Evolutionary conservation across 2,329 filamentous ascomycete genomes (phyloP).

Genomic region (Juglanconis oblonga): DNA sequence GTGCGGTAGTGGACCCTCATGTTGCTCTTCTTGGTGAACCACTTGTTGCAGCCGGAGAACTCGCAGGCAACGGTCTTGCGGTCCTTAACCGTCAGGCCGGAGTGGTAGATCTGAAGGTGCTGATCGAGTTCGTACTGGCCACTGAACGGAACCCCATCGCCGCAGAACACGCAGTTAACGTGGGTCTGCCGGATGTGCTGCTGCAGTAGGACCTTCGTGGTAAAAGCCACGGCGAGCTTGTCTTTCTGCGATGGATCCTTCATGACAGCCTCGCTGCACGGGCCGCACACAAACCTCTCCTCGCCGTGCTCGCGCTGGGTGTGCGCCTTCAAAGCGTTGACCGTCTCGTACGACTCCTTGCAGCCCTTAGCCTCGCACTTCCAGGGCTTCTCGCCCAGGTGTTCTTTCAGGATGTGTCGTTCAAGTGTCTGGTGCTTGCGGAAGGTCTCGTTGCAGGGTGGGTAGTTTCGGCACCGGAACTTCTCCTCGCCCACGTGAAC

Average conservation of each 20-base stretch:
- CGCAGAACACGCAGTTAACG: conserved; percentile 71
- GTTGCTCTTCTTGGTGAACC: conserved; percentile 82
- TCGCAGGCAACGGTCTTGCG: conserved; percentile 66
- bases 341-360: conserved; percentile 68
- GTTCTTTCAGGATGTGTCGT: conserved; percentile 74
- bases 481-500: conserved; percentile 76
- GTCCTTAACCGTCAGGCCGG: conserved; percentile 57
- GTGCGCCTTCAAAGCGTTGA: conserved; percentile 69
- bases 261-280: conserved; percentile 51
- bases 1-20: conserved; percentile 75
- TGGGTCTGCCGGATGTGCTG: conserved; percentile 72
- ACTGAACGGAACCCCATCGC: conserved; percentile 56
- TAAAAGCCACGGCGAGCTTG: conserved; percentile 54
- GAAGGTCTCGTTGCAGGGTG: conserved; percentile 73
- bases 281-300: conserved; percentile 71
- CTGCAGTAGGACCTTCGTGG: conserved; percentile 68
- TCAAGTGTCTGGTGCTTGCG: conserved; percentile 84
- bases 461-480: conserved; percentile 68
- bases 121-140: conserved; percentile 66
- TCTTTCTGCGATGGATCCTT: conserved; percentile 22
- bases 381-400: conserved; percentile 70
- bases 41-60: conserved; percentile 65
- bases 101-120: conserved; percentile 78
- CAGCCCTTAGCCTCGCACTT: conserved; percentile 64
- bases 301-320: conserved; percentile 67